These are phyloP conservation scores for Teratosphaeria pseudoeucalypti DNA, from an alignment of 2,329 filamentous ascomycete genomes.

Conservation along the genomic window DNA sequence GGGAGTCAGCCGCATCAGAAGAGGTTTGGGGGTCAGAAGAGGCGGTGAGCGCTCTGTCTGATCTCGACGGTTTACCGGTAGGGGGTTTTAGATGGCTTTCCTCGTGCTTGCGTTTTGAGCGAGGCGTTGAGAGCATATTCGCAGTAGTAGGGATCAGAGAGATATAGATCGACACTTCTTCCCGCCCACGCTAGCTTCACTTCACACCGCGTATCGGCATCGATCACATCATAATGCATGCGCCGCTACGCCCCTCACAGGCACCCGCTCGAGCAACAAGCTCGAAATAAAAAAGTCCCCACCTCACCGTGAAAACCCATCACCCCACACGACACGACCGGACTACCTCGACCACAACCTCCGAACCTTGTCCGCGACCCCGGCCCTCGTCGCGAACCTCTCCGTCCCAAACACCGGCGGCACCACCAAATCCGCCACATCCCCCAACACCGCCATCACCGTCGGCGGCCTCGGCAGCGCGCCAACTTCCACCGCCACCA, in stretches of 20 bases:
- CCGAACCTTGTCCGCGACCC: background rate
- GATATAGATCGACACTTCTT: too few species aligned
- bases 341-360: background rate
- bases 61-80: background rate
- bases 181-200: too few species aligned
- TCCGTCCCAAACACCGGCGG: background rate
- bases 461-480: background rate
- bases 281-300: too few species aligned
- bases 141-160: too few species aligned
- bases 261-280: too few species aligned
- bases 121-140: background rate
- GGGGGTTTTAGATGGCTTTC: background rate
- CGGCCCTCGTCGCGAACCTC: background rate
- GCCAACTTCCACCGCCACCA: background rate
- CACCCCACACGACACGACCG: too few species aligned
- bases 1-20: constrained; percentile 64
- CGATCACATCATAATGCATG: too few species aligned
- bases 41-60: background rate
- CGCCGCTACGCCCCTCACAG: too few species aligned
- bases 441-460: background rate
- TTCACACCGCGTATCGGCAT: too few species aligned
- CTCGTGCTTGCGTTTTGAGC: background rate
- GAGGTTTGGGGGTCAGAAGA: background rate
- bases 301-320: too few species aligned
- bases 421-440: background rate